Base-by-base conservation (phyloP, 2,329 filamentous ascomycete genomes). In the Aspergillus aculeatus region DNA sequence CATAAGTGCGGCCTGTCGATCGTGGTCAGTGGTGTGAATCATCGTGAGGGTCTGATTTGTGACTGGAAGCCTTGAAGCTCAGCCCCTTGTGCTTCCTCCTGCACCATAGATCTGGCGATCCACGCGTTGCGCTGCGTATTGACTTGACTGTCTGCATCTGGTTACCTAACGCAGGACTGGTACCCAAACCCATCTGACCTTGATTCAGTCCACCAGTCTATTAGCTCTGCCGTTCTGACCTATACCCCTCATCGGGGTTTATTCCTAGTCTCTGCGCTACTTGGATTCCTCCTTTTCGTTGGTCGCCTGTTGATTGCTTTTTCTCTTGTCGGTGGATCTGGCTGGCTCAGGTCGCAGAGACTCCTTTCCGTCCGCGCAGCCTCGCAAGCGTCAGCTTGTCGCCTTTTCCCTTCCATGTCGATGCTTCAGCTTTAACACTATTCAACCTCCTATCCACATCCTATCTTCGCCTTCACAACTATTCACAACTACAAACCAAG, bases 1-100 rank as follows among this genome's bases (percentile, higher is more conserved):
- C 71, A 73, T 73, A 69, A 71, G 71, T 68, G 67, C 56, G 66
- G 66, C 66, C 67, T 68, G 69, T 66, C 65, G 68, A 71, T 72
- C 70, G 62, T 63, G 59, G 63, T 63, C 50, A 60, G 62, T 61
- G 62, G 58, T 62, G 41, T 56, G 58, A 56, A 58, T 56, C 29
- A 57, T 49, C 47, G 55, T 50, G 51, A 47, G 53, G 53, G 50
- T 56, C 38, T 60, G 44, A 48, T 55, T 61, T 19, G 49, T 50
- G 56, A 54, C 51, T 61, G 54, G 59, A 54, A 58, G 50, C 62
- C 59, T 65, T 60, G 55, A 55, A 65, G 58, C 54, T 59, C 54
- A 60, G 57, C 59, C 52, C 53, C 58, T 54, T 59, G 58, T 35
- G 38, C 50, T 58, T 29, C 54, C 48, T 53, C 54, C 50, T 63